A percentile compares a stretch with the other conserved stretches of the same genome.
Evolutionary conservation across 352 stramenopile genomes (phyloP).

Genomic region (Aphanomyces euteiches): DNA sequence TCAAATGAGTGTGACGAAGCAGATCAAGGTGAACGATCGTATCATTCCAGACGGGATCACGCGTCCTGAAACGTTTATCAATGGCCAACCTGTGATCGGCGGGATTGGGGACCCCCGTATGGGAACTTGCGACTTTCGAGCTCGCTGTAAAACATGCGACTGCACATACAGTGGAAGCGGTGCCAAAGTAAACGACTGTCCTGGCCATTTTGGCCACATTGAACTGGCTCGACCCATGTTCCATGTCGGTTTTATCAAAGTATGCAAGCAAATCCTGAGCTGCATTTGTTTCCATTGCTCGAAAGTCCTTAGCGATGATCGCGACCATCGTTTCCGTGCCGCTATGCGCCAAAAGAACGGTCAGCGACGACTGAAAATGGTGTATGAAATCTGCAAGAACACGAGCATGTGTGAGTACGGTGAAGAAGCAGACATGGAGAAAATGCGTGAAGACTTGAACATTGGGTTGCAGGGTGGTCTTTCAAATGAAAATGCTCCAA

Average conservation of each 20-base stretch:
- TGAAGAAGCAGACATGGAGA: constrained; percentile 83
- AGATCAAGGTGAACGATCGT: constrained; percentile 95
- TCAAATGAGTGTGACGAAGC: constrained; percentile 95
- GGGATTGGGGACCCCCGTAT: constrained; percentile 98
- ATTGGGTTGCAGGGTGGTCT: constrained; percentile 78
- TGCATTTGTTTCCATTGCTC: constrained; percentile 98
- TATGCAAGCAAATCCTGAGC: constrained; percentile 90
- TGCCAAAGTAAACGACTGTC: constrained; percentile 95
- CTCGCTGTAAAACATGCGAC: constrained; percentile 89
- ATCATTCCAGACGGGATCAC: constrained; percentile 96
- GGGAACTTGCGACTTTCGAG: constrained; percentile 89
- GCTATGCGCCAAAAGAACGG: constrained; percentile 86
- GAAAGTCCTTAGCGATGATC: constrained; percentile 91
- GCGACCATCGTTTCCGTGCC: constrained; percentile 70
- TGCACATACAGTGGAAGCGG: constrained; percentile 89
- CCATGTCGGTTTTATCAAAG: constrained; percentile 97
- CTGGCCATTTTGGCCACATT: constrained; percentile 99
- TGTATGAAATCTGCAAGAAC: constrained; percentile 93
- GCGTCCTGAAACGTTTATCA: constrained; percentile 80
- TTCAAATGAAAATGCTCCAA: constrained; percentile 77
- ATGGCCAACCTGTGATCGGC: constrained; percentile 96
- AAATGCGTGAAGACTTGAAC: constrained; percentile 84
- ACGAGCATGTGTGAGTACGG: constrained; percentile 87
- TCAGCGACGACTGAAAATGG: constrained; percentile 89
- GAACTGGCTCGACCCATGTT: constrained; percentile 96